Base-by-base conservation (phyloP, 2,329 filamentous ascomycete species). In the Metarhizium guizhouense region DNA sequence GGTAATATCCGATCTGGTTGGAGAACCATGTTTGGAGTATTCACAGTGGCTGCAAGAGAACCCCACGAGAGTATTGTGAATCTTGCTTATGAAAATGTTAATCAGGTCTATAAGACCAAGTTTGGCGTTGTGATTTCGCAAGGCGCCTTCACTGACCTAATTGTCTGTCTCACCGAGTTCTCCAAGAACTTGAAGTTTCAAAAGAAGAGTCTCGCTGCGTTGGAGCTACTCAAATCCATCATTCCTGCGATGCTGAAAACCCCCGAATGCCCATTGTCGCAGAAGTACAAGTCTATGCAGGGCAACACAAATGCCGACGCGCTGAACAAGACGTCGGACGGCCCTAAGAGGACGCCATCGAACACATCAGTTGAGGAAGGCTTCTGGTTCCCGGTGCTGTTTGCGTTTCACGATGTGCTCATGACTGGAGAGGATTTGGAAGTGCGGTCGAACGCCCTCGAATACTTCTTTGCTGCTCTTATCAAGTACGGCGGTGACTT, bases 341-440 rank as follows among this genome's bases (percentile, higher is more conserved):
- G 75, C 7, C 72, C 66, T 63, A 71, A 73, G 69, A 70, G 67
- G 66, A 84, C 86, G 58, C 84, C 84, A 55, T 88, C 78, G 56
- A 86, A 87, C 54, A 95, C 95, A 49, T 95, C 92, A 4, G 85
- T 94, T 60, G 95, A 99, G 69, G 94, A 97, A 69, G 92, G 95
- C 42, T 99, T 92, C 71, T 99, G 94, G 94, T 99, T 99, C 71
- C 94, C 94, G 0, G 89, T 99, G 6, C 77, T 99, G 34, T 97
- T 99, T 67, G 93, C 95, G 3, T 99, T 99, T 77, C 94, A 99
- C 68, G 94, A 99, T 69, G 92, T 99, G 25, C 76, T 99, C 51
- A 99, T 99, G 94, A 99, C 94, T 2, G 94, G 95, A 2, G 95
- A 99, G 71, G 94, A 99, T 68, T 80, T 99, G 18, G 94, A 99